phyloP scores from a whole-genome alignment of 75 land plant genomes.

The Cupressus sempervirens region DNA sequence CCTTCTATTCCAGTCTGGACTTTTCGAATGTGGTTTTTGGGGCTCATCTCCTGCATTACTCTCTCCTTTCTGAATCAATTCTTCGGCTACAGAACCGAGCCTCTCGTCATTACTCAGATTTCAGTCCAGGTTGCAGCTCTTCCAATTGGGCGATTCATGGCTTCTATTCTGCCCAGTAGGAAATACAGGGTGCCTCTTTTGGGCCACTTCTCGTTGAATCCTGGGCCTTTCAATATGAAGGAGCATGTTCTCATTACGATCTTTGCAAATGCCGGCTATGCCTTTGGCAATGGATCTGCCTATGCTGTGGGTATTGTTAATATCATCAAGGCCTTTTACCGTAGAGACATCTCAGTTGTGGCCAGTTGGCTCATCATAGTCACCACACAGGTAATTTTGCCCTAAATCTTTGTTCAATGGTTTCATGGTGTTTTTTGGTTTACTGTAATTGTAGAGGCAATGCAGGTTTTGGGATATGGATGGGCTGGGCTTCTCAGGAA shows the following conservation, averaged over 20 bases:
- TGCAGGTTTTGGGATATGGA: too few relatives aligned
- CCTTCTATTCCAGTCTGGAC: slow-evolving; percentile 61
- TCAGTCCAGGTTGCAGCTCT: too few relatives aligned
- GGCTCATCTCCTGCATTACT: slow-evolving; percentile 49
- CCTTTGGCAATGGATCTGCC: slow-evolving; percentile 51
- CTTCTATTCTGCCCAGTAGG: too few relatives aligned
- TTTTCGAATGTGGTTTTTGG: slow-evolving; percentile 72
- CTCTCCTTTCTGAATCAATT: slow-evolving; percentile 71
- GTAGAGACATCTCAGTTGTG: slow-evolving; percentile 41
- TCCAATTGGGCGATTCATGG: too few relatives aligned
- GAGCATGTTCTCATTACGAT: slow-evolving; percentile 87
- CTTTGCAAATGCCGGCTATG: slow-evolving; percentile 73
- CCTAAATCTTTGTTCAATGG: background rate
- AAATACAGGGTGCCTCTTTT: too few relatives aligned
- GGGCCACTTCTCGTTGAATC: too few relatives aligned
- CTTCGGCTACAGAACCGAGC: slow-evolving; percentile 44
- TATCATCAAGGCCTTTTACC: slow-evolving; percentile 72
- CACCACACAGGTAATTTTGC: slow-evolving; percentile 59
- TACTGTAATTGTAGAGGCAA: too few relatives aligned
- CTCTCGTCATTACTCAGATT: too few relatives aligned
- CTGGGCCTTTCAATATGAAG: slow-evolving; percentile 65
- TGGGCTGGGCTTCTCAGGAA: too few relatives aligned
- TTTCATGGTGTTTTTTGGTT: background rate
- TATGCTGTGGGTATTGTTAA: slow-evolving; percentile 20
- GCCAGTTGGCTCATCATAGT: slow-evolving; percentile 56